Conservation (phyloP, 192 early-diverging fungal species). For the Dimargaris verticillata region DNA sequence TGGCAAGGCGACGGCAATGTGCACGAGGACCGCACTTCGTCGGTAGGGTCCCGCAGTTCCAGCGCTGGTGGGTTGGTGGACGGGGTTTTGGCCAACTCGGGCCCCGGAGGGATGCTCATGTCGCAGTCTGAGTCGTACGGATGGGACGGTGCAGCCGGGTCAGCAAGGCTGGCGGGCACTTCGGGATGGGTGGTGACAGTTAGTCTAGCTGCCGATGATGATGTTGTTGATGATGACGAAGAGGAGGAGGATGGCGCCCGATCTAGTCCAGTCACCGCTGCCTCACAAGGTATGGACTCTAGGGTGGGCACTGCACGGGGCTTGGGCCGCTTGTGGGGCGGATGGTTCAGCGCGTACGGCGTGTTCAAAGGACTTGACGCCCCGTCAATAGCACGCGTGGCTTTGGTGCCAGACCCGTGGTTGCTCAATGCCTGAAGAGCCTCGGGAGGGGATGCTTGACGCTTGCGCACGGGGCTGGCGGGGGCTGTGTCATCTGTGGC, state of each 20-base stretch:
- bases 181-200: too few species aligned
- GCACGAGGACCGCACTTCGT: conserved; percentile 9
- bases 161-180: background rate
- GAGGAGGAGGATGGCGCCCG: too few species aligned
- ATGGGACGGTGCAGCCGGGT: background rate
- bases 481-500: background rate
- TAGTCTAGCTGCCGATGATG: too few species aligned
- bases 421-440: background rate
- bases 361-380: too few species aligned
- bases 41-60: background rate
- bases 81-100: background rate
- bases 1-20: conserved; percentile 9
- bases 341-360: too few species aligned
- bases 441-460: conserved; percentile 5
- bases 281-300: too few species aligned
- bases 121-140: conserved; percentile 3
- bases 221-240: too few species aligned
- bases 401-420: background rate
- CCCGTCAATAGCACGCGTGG: background rate
- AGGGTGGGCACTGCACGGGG: too few species aligned
- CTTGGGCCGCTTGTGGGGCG: too few species aligned
- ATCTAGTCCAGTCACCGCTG: too few species aligned
- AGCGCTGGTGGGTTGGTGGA: background rate
- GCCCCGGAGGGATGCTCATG: background rate
- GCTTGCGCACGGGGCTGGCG: conserved; percentile 5